Percentiles rank a stretch among this genome's conserved stretches.
Evolutionary conservation across 768 basidiomycete species (phyloP).

Genomic region (Lentinula sp.): DNA sequence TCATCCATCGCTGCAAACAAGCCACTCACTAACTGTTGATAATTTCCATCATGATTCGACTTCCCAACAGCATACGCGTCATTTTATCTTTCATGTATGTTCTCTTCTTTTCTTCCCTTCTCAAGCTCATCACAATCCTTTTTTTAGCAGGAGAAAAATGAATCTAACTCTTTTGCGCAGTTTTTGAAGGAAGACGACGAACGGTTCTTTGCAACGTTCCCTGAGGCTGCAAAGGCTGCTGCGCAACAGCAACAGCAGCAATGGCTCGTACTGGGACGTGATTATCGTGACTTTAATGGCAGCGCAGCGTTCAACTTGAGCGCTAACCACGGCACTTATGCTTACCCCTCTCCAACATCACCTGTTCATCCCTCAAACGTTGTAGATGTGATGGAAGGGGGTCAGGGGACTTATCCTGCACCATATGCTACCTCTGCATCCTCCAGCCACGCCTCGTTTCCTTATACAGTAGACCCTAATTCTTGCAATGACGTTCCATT

Average conservation of each 20-base stretch:
- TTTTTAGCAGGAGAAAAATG: not conserved
- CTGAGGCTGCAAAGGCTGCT: conserved; percentile 7
- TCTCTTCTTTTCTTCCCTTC: not conserved
- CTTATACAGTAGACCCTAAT: not conserved
- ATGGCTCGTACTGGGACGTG: not conserved
- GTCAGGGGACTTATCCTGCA: not conserved
- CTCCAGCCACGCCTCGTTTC: not conserved
- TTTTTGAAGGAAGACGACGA: conserved; percentile 11
- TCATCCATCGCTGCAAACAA: not conserved
- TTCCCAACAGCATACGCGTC: conserved; percentile 4
- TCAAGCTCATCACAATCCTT: not conserved
- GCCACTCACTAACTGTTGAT: not conserved
- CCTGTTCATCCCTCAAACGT: not conserved
- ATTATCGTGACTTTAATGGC: not conserved
- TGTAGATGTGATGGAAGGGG: not conserved
- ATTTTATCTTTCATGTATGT: not conserved
- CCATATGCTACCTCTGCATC: not conserved
- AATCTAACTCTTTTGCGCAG: conserved; percentile 5
- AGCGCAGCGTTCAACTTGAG: conserved; percentile 3
- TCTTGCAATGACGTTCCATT: not conserved
- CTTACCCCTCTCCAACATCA: not conserved
- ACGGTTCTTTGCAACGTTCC: conserved; percentile 8
- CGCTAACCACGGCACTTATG: conserved; percentile 2
- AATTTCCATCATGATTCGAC: not conserved
- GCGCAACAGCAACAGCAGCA: not conserved